phyloP scores from a whole-genome alignment of 305 asterid genomes.

The Striga hermonthica region DNA sequence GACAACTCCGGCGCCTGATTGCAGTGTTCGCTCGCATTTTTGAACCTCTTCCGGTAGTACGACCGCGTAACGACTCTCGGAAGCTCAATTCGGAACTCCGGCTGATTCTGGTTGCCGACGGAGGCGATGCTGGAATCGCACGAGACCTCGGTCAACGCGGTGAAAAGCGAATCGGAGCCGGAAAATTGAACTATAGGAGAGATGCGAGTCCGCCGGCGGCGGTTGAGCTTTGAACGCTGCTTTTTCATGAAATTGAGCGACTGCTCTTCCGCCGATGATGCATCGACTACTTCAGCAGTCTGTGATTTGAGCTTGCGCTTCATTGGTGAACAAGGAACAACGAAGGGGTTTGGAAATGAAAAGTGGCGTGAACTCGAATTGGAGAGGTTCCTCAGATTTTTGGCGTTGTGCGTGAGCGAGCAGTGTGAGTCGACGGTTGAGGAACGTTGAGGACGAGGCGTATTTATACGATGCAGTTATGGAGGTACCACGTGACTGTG shows the following conservation, averaged over 20 bases:
- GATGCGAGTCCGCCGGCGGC: conserved; percentile 53
- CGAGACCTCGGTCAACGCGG: conserved; percentile 39
- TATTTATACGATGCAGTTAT: conserved; percentile 44
- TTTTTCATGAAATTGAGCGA: conserved; percentile 42
- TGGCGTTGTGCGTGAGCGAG: conserved; percentile 29
- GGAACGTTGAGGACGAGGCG: conserved; percentile 35
- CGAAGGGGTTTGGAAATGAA: background rate
- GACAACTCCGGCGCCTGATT: conserved; percentile 47
- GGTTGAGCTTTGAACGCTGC: conserved; percentile 69
- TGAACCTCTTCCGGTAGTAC: conserved; percentile 37
- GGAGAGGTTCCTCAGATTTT: conserved; percentile 26
- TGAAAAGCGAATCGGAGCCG: conserved; percentile 27
- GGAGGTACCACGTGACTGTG: conserved; percentile 35
- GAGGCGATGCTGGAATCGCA: conserved; percentile 51
- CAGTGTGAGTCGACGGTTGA: conserved; percentile 42
- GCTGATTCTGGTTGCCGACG: conserved; percentile 42
- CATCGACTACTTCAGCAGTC: conserved; percentile 27
- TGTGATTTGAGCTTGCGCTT: conserved; percentile 45
- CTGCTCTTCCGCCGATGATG: conserved; percentile 29
- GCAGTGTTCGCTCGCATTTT: conserved; percentile 28
- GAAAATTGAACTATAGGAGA: conserved; percentile 41
- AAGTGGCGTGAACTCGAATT: conserved; percentile 25
- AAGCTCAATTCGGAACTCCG: conserved; percentile 30
- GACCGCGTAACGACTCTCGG: conserved; percentile 44
- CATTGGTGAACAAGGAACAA: conserved; percentile 33